Conservation (phyloP, 2,329 filamentous ascomycete genomes). For the Hymenoscyphus albidus region DNA sequence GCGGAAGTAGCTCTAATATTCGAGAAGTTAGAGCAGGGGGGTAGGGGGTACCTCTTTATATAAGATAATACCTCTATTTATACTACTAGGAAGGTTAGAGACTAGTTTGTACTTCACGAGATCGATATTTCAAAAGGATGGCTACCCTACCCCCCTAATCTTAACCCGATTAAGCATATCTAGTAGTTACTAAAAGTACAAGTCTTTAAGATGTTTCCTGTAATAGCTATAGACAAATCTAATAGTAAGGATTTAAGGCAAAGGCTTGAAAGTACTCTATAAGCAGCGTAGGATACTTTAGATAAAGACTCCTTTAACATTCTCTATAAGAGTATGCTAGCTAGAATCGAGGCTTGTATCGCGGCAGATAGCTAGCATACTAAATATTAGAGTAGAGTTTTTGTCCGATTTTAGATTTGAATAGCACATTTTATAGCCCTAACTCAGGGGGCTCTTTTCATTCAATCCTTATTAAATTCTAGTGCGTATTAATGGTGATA, state of each 20-base stretch:
- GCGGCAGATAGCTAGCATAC: background rate
- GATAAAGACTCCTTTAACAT: background rate
- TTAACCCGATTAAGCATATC: constrained; percentile 29
- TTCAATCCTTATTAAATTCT: background rate
- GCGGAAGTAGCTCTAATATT: no score
- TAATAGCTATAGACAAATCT: background rate
- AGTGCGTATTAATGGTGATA: background rate
- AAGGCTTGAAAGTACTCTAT: background rate
- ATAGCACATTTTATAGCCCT: background rate
- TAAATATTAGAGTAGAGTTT: background rate
- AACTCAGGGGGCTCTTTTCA: background rate
- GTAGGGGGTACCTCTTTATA: no score
- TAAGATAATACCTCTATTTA: no score
- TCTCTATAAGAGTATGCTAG: background rate
- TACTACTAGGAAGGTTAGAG: background rate
- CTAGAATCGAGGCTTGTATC: background rate
- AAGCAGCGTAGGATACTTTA: background rate
- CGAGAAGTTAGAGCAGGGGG: no score
- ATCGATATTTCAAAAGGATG: constrained; percentile 37
- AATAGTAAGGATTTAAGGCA: background rate
- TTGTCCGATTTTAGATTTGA: background rate
- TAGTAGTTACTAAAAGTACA: constrained; percentile 1
- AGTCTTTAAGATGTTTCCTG: background rate
- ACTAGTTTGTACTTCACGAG: background rate
- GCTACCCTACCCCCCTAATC: constrained; percentile 41